Percentiles rank a stretch among this genome's conserved stretches.
Conservation (phyloP, 306 rosid species). For the Gleditsia sinensis region DNA sequence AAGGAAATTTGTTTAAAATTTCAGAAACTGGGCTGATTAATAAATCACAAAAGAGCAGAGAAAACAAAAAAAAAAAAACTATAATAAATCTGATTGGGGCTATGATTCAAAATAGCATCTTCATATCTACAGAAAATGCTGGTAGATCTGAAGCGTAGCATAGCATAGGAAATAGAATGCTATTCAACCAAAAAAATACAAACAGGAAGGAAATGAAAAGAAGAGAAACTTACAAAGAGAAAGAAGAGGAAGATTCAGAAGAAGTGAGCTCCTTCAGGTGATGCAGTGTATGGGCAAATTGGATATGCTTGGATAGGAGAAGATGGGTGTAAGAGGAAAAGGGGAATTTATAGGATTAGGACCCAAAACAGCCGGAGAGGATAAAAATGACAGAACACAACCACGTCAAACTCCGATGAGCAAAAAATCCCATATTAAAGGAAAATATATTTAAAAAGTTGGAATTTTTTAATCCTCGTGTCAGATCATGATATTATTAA, state of each 20-base stretch:
- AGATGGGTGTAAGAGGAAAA: background rate
- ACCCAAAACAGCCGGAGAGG: conserved; percentile 36
- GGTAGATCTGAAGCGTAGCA: conserved; percentile 34
- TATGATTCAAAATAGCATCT: background rate
- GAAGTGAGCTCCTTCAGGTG: conserved; percentile 15
- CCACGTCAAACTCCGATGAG: conserved; percentile 43
- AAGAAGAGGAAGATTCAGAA: conserved; percentile 15
- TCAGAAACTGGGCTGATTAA: background rate
- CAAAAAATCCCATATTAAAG: background rate
- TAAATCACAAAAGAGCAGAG: background rate
- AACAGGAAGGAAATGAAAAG: background rate
- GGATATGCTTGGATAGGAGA: conserved; percentile 2
- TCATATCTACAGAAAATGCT: conserved; percentile 10
- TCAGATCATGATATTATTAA: background rate
- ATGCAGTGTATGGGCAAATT: background rate
- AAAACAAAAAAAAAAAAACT: background rate
- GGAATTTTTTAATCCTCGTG: background rate
- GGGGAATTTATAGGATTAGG: conserved; percentile 43
- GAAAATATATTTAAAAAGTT: background rate
- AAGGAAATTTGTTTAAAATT: background rate
- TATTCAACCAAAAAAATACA: background rate
- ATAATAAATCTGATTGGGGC: background rate
- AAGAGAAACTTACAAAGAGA: conserved; percentile 28
- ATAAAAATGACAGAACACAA: conserved; percentile 38
- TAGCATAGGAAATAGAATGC: background rate